Evolutionary conservation across 2,329 filamentous ascomycete genomes (phyloP).

Genomic region (Sporothrix phasma): DNA sequence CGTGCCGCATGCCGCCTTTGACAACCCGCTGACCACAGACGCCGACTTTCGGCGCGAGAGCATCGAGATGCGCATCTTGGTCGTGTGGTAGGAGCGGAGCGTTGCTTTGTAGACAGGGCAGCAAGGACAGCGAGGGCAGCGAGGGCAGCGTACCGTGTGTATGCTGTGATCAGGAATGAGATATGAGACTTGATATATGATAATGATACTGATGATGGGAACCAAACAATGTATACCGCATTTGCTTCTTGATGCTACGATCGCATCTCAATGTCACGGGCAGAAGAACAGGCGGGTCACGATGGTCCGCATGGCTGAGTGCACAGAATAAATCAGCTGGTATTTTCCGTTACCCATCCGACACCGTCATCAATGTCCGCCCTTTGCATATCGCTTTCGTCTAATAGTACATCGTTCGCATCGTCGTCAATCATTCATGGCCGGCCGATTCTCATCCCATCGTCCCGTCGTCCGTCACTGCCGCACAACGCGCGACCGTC

Average conservation of each 20-base stretch:
- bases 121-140: too few species aligned
- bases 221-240: not conserved
- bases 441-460: not conserved
- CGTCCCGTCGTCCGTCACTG: not conserved
- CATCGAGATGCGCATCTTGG: constrained; percentile 17
- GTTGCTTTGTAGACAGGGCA: too few species aligned
- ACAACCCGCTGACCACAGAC: constrained; percentile 12
- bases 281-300: too few species aligned
- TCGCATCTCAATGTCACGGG: not conserved
- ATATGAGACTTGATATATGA: not conserved
- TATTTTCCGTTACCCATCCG: not conserved
- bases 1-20: constrained; percentile 17
- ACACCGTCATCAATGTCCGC: not conserved
- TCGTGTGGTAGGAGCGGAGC: constrained; percentile 13
- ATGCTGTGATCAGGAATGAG: not conserved
- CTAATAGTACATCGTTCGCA: not conserved
- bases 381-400: not conserved
- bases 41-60: constrained; percentile 16
- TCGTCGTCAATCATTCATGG: not conserved
- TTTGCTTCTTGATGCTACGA: not conserved
- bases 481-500: constrained; percentile 5
- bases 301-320: too few species aligned
- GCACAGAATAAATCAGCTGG: not conserved
- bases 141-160: too few species aligned
- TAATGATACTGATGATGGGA: too few species aligned